A percentile compares a stretch with the other conserved stretches of the same genome.
These are phyloP conservation scores for Hypoxylon cercidicola DNA, from an alignment of 495 filamentous ascomycete genomes.

Conservation along the genomic window DNA sequence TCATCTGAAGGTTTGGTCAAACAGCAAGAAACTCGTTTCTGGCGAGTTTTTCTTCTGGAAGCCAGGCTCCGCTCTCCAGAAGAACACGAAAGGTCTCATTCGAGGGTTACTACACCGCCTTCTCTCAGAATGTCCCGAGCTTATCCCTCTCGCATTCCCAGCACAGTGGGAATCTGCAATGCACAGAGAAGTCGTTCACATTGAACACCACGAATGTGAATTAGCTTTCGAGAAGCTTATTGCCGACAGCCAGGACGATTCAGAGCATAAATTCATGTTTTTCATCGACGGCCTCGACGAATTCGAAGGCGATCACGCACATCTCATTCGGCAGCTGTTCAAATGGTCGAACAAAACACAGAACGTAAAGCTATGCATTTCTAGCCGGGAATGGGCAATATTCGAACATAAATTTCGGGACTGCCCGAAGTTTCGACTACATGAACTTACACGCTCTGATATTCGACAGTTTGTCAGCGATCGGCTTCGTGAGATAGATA, in stretches of 20 bases:
- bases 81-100: slow-evolving; percentile 54
- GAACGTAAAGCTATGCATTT: slow-evolving; percentile 55
- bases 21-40: slow-evolving; percentile 38
- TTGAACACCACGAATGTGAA: slow-evolving; percentile 27
- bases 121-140: slow-evolving; percentile 39
- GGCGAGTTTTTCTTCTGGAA: slow-evolving; percentile 62
- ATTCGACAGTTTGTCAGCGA: slow-evolving; percentile 32
- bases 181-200: slow-evolving; percentile 11
- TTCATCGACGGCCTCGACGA: slow-evolving; percentile 54
- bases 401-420: slow-evolving; percentile 48
- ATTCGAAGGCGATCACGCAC: slow-evolving; percentile 40
- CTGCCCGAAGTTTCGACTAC: slow-evolving; percentile 24
- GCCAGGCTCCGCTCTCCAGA: slow-evolving; percentile 51
- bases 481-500: slow-evolving; percentile 39
- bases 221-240: slow-evolving; percentile 24
- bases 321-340: slow-evolving; percentile 17
- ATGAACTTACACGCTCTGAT: slow-evolving; percentile 29
- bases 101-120: slow-evolving; percentile 52
- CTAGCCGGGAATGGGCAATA: slow-evolving; percentile 54
- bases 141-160: slow-evolving; percentile 43
- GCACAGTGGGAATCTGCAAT: slow-evolving; percentile 16
- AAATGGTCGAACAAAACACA: slow-evolving; percentile 22
- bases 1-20: slow-evolving; percentile 46
- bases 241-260: background rate
- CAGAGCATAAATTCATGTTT: slow-evolving; percentile 49